phyloP scores from a whole-genome alignment of 768 basidiomycete genomes.

The Amylocystis lapponica region DNA sequence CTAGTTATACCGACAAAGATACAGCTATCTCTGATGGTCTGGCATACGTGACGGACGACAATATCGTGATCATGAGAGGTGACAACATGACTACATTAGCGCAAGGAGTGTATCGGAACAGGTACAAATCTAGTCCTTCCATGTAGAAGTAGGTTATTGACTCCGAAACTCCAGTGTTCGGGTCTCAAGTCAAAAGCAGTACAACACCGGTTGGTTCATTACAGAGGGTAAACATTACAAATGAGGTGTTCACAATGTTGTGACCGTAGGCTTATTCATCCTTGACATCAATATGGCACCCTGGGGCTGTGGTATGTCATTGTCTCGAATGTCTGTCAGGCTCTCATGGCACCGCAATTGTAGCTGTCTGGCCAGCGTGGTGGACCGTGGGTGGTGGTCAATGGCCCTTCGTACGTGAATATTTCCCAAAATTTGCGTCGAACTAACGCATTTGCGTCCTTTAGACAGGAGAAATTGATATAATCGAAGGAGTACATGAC shows the following conservation, averaged over 20 bases:
- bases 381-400: slow-evolving; percentile 58
- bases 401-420: slow-evolving; percentile 57
- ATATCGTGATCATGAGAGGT: slow-evolving; percentile 69
- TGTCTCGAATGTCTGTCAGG: too few relatives aligned
- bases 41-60: slow-evolving; percentile 50
- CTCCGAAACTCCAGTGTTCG: slow-evolving; percentile 72
- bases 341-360: slow-evolving; percentile 2
- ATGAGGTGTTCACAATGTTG: neutral
- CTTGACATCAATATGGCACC: slow-evolving; percentile 81
- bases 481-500: slow-evolving; percentile 81
- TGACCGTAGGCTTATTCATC: slow-evolving; percentile 61
- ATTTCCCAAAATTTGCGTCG: neutral
- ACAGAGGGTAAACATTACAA: neutral
- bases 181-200: slow-evolving; percentile 56
- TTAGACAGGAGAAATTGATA: slow-evolving; percentile 76
- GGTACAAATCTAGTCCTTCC: too few relatives aligned
- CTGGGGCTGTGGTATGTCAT: slow-evolving; percentile 74
- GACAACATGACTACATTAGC: slow-evolving; percentile 58
- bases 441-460: neutral
- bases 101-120: slow-evolving; percentile 50
- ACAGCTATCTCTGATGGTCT: slow-evolving; percentile 50
- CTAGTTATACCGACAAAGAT: slow-evolving; percentile 55
- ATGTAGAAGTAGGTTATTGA: too few relatives aligned
- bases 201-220: slow-evolving; percentile 46
- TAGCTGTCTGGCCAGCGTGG: slow-evolving; percentile 81